A percentile compares a stretch with the other conserved stretches of the same genome.
Conservation (phyloP, 139 green algal species). For the Coelastrella sp. region DNA sequence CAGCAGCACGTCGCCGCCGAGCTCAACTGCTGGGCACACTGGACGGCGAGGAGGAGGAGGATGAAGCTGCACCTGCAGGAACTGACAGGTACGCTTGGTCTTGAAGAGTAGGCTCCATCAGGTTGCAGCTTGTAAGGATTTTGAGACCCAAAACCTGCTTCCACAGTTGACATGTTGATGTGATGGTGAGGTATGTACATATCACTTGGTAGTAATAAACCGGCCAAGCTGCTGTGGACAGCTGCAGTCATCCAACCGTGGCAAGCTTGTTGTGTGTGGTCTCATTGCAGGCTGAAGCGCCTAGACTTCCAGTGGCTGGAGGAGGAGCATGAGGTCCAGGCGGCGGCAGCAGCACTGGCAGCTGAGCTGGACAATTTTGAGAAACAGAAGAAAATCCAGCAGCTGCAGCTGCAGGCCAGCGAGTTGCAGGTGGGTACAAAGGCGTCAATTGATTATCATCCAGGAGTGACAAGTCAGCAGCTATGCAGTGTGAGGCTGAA, state of each 20-base stretch:
- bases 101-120: background rate
- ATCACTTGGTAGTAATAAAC: too few species aligned
- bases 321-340: conserved; percentile 23
- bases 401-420: conserved; percentile 25
- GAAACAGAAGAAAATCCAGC: conserved; percentile 15
- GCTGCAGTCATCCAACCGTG: background rate
- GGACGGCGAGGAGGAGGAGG: conserved; percentile 7
- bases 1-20: conserved; percentile 23
- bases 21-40: conserved; percentile 34
- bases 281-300: background rate
- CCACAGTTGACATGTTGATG: too few species aligned
- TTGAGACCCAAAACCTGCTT: too few species aligned
- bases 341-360: conserved; percentile 26
- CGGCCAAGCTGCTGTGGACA: too few species aligned
- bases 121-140: background rate
- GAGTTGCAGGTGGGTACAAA: conserved; percentile 17
- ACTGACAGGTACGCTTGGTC: background rate
- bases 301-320: conserved; percentile 34
- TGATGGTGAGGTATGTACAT: too few species aligned
- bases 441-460: too few species aligned
- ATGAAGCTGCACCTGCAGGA: background rate
- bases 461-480: background rate
- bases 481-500: background rate
- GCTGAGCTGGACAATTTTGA: conserved; percentile 16
- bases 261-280: background rate